Base-by-base conservation (phyloP, 2,329 filamentous ascomycete species). In the Fusarium sp. region DNA sequence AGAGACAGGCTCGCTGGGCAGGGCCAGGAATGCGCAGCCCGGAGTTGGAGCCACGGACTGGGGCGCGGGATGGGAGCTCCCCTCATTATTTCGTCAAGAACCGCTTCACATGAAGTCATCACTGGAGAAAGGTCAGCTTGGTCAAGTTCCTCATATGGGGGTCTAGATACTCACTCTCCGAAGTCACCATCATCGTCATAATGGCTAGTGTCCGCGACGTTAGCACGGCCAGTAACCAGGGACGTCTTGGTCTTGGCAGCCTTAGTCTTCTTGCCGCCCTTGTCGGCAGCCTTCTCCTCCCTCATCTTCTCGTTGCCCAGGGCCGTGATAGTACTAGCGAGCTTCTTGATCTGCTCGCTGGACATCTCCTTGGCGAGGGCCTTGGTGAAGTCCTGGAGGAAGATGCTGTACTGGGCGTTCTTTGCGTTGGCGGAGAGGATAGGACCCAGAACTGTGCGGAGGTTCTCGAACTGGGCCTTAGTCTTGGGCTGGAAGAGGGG, bases 261-360 rank as follows among this genome's bases (percentile, higher is more conserved):
- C 90, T 98, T 98, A 78, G 88, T 91, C 91, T 98, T 99, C 93
- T 98, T 99, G 79, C 93, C 94, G 64, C 94, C 92, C 88, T 98
- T 98, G 75, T 98, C 94, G 5, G 94, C 91, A 5, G 93, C 92
- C 89, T 98, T 98, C 89, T 99, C 96, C 84, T 98, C 95, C 87
- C 95, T 97, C 93, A 98, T 93, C 89, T 97, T 98, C 90, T 98
- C 96, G 82, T 99, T 99, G 82, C 94, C 90, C 66, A 98, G 89
- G 6, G 95, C 93, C n/a, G 95, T 98, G 79, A 99, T 85, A 6
- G 90, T 89, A 83, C 93, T 97, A 14, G 94, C 91, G 75, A 98
- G 90, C 89, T 98, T 98, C 90, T 98, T 98, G 85, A 98, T 95
- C 86, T 98, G 95, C 66, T 96, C 93, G 81, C 94, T 97, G 16